Percentiles rank a stretch among this genome's conserved stretches.
Evolutionary conservation across 1,139 yeast species (phyloP).

Genomic region (Torulaspora globosa): DNA sequence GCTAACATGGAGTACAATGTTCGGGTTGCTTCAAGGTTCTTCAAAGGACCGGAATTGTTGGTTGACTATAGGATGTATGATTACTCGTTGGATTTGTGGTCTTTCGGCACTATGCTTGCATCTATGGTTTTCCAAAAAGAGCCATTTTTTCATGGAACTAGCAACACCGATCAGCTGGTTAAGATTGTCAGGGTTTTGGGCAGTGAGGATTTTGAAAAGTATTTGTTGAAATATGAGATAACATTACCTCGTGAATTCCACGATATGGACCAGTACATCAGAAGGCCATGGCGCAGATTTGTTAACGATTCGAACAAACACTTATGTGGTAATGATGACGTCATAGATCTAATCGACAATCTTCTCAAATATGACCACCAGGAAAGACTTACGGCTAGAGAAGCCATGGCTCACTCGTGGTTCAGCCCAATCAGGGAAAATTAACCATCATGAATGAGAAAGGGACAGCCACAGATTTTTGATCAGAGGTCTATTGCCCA

Average conservation of each 20-base stretch:
- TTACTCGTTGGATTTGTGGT: constrained; percentile 94
- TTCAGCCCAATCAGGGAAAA: constrained; percentile 34
- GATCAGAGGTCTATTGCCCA: constrained; percentile 13
- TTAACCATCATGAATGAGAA: not conserved
- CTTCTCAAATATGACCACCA: constrained; percentile 90
- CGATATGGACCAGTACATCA: constrained; percentile 72
- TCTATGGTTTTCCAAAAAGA: constrained; percentile 93
- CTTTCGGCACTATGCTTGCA: constrained; percentile 97
- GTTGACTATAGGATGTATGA: constrained; percentile 94
- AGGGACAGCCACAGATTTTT: not conserved
- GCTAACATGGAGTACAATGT: constrained; percentile 93
- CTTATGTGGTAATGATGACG: constrained; percentile 59
- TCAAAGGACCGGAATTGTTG: constrained; percentile 93
- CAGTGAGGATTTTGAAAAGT: constrained; percentile 72
- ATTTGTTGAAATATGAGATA: constrained; percentile 72
- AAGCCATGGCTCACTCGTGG: constrained; percentile 85
- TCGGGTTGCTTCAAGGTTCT: constrained; percentile 95
- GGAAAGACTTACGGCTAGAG: constrained; percentile 87
- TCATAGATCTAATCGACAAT: constrained; percentile 78
- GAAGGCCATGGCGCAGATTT: constrained; percentile 86
- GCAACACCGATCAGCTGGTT: constrained; percentile 92
- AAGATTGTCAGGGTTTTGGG: constrained; percentile 94
- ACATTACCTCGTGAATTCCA: constrained; percentile 78
- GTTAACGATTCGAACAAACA: constrained; percentile 69
- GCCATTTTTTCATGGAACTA: constrained; percentile 95